phyloP scores from a whole-genome alignment of 352 stramenopile genomes.

The Nothophytophthora sp. region DNA sequence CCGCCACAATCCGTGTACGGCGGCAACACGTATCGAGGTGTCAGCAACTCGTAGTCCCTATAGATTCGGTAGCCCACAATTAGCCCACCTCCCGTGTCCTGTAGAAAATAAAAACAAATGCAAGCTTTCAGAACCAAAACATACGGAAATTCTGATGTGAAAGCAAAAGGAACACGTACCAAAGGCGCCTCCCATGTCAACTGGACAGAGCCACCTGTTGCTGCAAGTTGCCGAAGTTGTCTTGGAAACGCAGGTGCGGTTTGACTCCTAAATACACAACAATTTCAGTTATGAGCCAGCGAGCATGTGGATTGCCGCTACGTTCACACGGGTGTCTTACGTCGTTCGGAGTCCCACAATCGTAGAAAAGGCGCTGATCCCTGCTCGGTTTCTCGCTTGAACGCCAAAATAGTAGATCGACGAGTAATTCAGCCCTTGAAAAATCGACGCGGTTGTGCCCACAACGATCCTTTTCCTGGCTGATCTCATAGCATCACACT shows the following conservation, averaged over 20 bases:
- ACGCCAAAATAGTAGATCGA: constrained; percentile 58
- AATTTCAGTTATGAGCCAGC: not conserved
- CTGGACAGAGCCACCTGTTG: constrained; percentile 43
- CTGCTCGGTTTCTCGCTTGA: constrained; percentile 42
- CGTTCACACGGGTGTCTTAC: too few relatives aligned
- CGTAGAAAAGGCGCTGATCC: constrained; percentile 28
- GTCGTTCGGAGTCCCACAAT: constrained; percentile 35
- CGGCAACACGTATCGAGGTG: constrained; percentile 19
- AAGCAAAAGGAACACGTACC: constrained; percentile 23
- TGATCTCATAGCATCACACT: constrained; percentile 25
- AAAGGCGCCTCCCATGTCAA: constrained; percentile 45
- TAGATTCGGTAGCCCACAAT: constrained; percentile 63
- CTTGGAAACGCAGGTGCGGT: constrained; percentile 36
- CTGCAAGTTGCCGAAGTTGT: constrained; percentile 20
- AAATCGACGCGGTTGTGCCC: constrained; percentile 37
- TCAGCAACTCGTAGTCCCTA: constrained; percentile 51
- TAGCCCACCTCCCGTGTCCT: constrained; percentile 37
- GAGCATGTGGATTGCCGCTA: too few relatives aligned
- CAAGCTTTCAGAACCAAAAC: not conserved
- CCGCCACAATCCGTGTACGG: constrained; percentile 52
- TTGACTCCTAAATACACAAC: constrained; percentile 22
- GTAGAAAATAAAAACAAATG: not conserved
- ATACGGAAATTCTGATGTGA: not conserved
- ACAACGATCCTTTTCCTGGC: constrained; percentile 19
- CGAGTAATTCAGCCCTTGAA: constrained; percentile 44